A percentile compares a stretch with the other conserved stretches of the same genome.
These are phyloP conservation scores for Fusarium nygamai DNA, from an alignment of 2,329 filamentous ascomycete species.

Conservation along the genomic window DNA sequence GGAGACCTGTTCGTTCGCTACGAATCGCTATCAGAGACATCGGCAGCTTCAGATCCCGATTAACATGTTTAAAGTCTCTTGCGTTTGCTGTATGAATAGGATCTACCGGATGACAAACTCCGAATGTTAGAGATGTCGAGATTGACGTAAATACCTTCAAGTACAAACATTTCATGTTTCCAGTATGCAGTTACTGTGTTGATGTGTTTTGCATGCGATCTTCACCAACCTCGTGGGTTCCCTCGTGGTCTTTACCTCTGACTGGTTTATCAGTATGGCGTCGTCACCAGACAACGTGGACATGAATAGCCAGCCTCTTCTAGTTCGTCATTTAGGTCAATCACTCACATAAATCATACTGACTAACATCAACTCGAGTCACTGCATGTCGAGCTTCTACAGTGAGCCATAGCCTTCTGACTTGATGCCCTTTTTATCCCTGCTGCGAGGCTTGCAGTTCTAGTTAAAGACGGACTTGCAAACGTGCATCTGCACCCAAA, in stretches of 20 bases:
- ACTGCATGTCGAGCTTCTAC: conserved; percentile 6
- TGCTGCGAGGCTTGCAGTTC: conserved; percentile 25
- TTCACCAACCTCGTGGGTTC: conserved; percentile 27
- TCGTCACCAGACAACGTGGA: conserved; percentile 36
- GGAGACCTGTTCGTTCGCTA: background rate
- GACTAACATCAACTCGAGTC: background rate
- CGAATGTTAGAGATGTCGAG: background rate
- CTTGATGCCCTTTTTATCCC: conserved; percentile 19
- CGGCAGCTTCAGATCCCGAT: conserved; percentile 30
- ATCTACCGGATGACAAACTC: conserved; percentile 21
- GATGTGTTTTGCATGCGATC: conserved; percentile 21
- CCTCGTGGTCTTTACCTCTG: conserved; percentile 16
- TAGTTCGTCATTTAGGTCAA: background rate
- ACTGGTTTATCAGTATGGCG: conserved; percentile 24
- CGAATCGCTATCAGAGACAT: conserved; percentile 3
- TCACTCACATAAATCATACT: background rate
- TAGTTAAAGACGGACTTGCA: conserved; percentile 23
- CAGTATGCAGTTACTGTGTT: conserved; percentile 13
- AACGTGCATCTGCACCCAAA: conserved; percentile 22
- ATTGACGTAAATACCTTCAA: background rate
- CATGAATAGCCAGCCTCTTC: conserved; percentile 29
- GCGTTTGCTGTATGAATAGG: conserved; percentile 8
- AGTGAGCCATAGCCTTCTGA: conserved; percentile 20
- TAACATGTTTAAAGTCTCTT: conserved; percentile 4
- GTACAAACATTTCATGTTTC: conserved; percentile 15